phyloP scores from a whole-genome alignment of 2,329 filamentous ascomycete genomes.

The Penicillium sp. region DNA sequence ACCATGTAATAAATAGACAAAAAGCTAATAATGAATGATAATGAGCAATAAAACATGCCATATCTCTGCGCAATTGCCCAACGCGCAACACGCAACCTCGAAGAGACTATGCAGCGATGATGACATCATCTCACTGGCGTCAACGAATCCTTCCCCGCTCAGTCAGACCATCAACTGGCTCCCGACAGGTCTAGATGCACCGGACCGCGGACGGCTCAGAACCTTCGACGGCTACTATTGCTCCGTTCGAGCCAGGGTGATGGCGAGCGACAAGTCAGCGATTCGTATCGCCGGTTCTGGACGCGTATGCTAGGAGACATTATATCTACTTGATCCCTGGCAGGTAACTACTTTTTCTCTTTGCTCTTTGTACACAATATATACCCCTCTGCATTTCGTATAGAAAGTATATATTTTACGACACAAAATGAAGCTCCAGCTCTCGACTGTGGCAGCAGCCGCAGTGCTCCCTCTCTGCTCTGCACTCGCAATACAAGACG shows the following conservation, averaged over 20 bases:
- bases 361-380: neutral
- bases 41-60: neutral
- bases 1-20: neutral
- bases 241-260: slow-evolving; percentile 1
- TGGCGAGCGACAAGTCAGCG: neutral
- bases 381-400: neutral
- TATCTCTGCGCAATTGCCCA: neutral
- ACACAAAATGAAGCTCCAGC: slow-evolving; percentile 21
- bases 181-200: neutral
- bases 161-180: slow-evolving; percentile 4
- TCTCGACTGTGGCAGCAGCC: slow-evolving; percentile 19
- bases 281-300: slow-evolving; percentile 8
- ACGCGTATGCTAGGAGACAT: neutral
- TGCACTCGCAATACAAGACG: slow-evolving; percentile 54
- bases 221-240: slow-evolving; percentile 1
- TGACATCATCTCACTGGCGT: slow-evolving; percentile 9
- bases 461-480: slow-evolving; percentile 45
- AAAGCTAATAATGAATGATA: neutral
- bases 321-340: slow-evolving; percentile 1
- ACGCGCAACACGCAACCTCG: too few species aligned
- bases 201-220: neutral
- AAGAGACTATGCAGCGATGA: neutral
- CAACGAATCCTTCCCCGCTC: slow-evolving; percentile 9
- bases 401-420: neutral
- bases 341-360: neutral